Base-by-base conservation (phyloP, 2,329 filamentous ascomycete genomes). In the Geosmithia putterillii region DNA sequence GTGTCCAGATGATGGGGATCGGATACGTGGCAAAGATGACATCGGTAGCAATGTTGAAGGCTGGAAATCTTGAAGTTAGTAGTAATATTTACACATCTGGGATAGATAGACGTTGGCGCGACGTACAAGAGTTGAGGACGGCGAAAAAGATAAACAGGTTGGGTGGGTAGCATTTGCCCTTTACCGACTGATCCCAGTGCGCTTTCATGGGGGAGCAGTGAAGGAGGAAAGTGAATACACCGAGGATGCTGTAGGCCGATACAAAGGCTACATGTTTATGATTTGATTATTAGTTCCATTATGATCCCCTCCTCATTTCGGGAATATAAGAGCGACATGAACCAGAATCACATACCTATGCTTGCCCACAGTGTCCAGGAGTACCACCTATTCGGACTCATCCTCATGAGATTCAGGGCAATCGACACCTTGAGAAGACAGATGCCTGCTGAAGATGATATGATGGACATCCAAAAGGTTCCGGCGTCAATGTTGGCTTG, bases 391-490 rank as follows among this genome's bases (percentile, higher is more conserved):
- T 32, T 32, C 10, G 28, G 28, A 14, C 28, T 51, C 9, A 54
- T 40, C 17, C 51, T 49, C n/a, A 53, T 45, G 21, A 54, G 44
- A 7, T 49, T 50, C 15, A 54, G 25, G 8, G 48, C 49, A 28
- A 54, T 53, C 8, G 52, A 54, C 8, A 53, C 44, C 43, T 54
- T 54, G 28, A 54, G 49, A 7, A 54, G 44, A 12, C 40, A 39
- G 38, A 46, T 42, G 22, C 41, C 46, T 4, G 35, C 40, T 7
- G 43, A 41, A 50, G 71, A 65, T 18, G 68, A 58, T 38, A 70
- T 54, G 41, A 76, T 54, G 8, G 64, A 63, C 47, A 73, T 66
- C 41, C 64, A 60, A 48, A 65, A 73, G 22, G 60, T 57, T 35
- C 65, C 62, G 37, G 67, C 65, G 3, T 57, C 49, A 43, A 69